These are phyloP conservation scores for Trichoderma gracile DNA, from an alignment of 2,329 filamentous ascomycete species.

Conservation along the genomic window DNA sequence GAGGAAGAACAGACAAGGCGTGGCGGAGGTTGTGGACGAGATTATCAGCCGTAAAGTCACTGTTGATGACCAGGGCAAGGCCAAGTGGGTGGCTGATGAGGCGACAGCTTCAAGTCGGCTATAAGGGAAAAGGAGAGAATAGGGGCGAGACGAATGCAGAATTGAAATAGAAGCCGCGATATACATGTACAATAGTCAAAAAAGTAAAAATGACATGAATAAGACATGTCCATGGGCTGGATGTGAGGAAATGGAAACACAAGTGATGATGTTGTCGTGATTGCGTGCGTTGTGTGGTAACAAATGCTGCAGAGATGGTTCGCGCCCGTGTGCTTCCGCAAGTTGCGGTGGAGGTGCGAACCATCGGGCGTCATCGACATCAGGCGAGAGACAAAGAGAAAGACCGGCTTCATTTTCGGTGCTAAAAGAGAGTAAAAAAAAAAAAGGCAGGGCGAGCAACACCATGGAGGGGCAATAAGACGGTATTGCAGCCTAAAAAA, in stretches of 20 bases:
- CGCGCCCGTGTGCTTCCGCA: background rate
- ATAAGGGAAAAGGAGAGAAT: constrained; percentile 29
- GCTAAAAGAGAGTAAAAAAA: background rate
- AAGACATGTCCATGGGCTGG: background rate
- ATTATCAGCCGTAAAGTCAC: constrained; percentile 65
- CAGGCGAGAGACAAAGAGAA: background rate
- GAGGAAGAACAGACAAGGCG: constrained; percentile 66
- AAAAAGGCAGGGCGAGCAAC: background rate
- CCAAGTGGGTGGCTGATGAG: constrained; percentile 41
- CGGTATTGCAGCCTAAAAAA: constrained; percentile 13
- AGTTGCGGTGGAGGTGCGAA: constrained; percentile 7
- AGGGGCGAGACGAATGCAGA: background rate
- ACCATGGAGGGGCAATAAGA: constrained; percentile 21
- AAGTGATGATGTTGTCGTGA: background rate
- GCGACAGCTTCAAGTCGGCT: constrained; percentile 38
- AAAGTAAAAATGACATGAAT: constrained; percentile 4
- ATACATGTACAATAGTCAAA: constrained; percentile 16
- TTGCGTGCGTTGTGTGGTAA: background rate
- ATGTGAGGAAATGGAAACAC: background rate
- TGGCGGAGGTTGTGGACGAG: constrained; percentile 67
- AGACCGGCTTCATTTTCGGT: constrained; percentile 23
- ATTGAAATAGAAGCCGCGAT: constrained; percentile 1
- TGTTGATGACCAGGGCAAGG: constrained; percentile 47
- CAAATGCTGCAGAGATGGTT: background rate
- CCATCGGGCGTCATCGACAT: constrained; percentile 24